Evolutionary conservation across 805 yeast genomes (phyloP), one percentile per base, ranked within the genome.

Genomic region (Metschnikowia cubensis): DNA sequence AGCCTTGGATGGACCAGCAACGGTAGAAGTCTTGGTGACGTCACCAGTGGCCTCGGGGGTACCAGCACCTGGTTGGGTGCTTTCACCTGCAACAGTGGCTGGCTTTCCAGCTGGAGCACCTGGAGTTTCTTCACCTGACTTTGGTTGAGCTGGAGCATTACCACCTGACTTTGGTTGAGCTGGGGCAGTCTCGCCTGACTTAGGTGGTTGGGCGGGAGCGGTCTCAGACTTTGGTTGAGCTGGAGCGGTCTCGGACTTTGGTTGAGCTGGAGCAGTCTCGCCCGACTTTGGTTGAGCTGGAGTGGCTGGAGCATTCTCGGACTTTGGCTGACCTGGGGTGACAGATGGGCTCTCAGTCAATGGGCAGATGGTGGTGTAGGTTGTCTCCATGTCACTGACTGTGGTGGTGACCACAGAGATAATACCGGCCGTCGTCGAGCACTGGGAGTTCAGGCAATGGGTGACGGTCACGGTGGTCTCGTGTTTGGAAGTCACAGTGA

Each of bases 321-420:
- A 14, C 15, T 35, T 15, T 35, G 37, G 37, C 13, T 15, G 37
- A 35, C 14, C 18, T 35, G 18, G 39, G 7, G 15, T 36, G 3
- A 4, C 22, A 7, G 18, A 13, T 4, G 39, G 29, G 35, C 35
- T 37, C 35, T 41, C 35, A 7, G 45, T 32, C 37, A 42, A 42
- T 13, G 45, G 45, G 10, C 45, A 42, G 36, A 42, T 32, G 15
- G 45, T 42, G 29, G 45, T 42, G 37, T 42, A 42, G 13, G 18
- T 32, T 6, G 45, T 42, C 14, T 32, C 29, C 31, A 14, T 4
- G n/a, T 33, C 31, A 25, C 33, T 18, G 20, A 42, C 13, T 14
- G 45, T 42, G 18, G 45, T 42, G 25, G 45, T 42, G 10, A 42
- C 45, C 35, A 32, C 45, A 20, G 45, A 32, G 6, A 42, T 11